Evolutionary conservation across 2,329 filamentous ascomycete species (phyloP).

Genomic region (Penicillium sp.): DNA sequence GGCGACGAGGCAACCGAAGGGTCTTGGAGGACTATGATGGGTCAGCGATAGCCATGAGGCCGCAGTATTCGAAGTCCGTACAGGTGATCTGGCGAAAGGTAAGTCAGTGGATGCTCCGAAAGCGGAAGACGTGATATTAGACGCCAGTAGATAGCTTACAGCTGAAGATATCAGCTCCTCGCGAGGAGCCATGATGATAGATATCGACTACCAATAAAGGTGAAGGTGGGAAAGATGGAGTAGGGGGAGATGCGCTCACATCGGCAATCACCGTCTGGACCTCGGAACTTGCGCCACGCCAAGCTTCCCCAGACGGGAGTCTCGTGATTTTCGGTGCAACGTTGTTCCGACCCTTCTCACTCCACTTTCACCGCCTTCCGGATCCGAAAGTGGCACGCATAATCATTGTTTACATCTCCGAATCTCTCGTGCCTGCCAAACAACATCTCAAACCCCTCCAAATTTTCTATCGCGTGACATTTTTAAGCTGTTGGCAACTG

Average conservation of each 20-base stretch:
- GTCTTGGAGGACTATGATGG: slow-evolving; percentile 77
- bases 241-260: slow-evolving; percentile 19
- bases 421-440: slow-evolving; percentile 16
- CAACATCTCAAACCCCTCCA: slow-evolving; percentile 20
- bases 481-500: slow-evolving; percentile 3
- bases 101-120: slow-evolving; percentile 28
- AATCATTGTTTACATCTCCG: slow-evolving; percentile 38
- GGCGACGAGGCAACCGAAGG: slow-evolving; percentile 86
- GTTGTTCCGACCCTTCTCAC: slow-evolving; percentile 19
- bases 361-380: slow-evolving; percentile 31
- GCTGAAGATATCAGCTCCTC: slow-evolving; percentile 90
- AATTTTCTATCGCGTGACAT: slow-evolving; percentile 9
- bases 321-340: slow-evolving; percentile 28
- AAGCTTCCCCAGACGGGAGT: slow-evolving; percentile 36
- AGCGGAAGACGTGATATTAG: slow-evolving; percentile 27
- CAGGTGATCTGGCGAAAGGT: slow-evolving; percentile 49
- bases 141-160: slow-evolving; percentile 50
- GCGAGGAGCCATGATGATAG: slow-evolving; percentile 71
- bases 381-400: slow-evolving; percentile 25
- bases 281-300: slow-evolving; percentile 36
- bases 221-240: slow-evolving; percentile 12
- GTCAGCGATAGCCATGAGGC: slow-evolving; percentile 18
- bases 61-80: slow-evolving; percentile 35
- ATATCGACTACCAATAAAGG: slow-evolving; percentile 10
- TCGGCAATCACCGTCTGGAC: slow-evolving; percentile 36